Evolutionary conservation across 768 basidiomycete genomes (phyloP).

Genomic region (Suillus plorans): DNA sequence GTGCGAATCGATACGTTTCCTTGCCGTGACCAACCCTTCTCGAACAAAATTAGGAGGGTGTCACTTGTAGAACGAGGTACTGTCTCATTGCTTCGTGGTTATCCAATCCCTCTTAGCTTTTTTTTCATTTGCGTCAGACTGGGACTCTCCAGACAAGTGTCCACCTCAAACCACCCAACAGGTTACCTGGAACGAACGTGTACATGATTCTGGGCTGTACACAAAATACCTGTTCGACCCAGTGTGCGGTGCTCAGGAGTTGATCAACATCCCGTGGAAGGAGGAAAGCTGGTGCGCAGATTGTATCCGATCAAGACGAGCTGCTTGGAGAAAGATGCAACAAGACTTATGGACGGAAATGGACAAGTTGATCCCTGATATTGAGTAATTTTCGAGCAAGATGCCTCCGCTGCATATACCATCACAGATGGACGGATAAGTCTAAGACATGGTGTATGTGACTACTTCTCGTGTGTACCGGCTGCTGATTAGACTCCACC

Average conservation of each 20-base stretch:
- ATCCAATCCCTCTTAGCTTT: no score
- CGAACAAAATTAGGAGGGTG: no score
- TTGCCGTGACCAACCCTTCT: not conserved
- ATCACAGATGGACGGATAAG: no score
- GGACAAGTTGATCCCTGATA: not conserved
- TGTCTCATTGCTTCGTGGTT: no score
- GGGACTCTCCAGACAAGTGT: no score
- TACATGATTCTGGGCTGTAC: constrained; percentile 25
- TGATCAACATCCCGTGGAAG: constrained; percentile 26
- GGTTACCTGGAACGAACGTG: constrained; percentile 2
- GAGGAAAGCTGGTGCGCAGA: constrained; percentile 32
- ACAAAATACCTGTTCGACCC: constrained; percentile 33
- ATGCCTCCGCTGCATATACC: no score
- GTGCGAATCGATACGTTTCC: not conserved
- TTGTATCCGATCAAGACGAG: constrained; percentile 29
- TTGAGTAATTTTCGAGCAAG: not conserved
- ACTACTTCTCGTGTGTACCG: no score
- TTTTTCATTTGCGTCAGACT: no score
- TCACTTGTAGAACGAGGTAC: no score
- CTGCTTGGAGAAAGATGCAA: constrained; percentile 23
- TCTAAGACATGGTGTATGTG: no score
- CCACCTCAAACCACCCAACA: not conserved
- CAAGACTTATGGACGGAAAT: not conserved
- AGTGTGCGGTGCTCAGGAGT: constrained; percentile 31
- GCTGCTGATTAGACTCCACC: no score